These are phyloP conservation scores for Xylaria curta DNA, from an alignment of 495 filamentous ascomycete genomes.

Conservation along the genomic window DNA sequence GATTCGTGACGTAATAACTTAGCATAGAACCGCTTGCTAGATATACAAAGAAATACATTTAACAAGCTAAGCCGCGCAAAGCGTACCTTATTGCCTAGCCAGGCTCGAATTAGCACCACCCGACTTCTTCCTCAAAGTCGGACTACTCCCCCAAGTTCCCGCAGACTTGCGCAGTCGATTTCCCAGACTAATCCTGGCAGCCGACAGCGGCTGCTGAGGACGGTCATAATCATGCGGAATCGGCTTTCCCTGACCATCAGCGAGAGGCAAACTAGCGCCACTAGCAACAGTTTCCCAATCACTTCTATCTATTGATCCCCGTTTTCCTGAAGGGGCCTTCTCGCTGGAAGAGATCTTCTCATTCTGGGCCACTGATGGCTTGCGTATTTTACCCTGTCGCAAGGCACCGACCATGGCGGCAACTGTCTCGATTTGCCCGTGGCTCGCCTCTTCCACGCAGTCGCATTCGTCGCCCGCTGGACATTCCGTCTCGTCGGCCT, in stretches of 20 bases:
- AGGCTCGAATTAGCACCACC: slow-evolving; percentile 16
- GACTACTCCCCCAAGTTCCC: slow-evolving; percentile 40
- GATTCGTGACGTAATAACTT: too few species aligned
- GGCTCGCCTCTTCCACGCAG: slow-evolving; percentile 50
- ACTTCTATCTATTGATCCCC: slow-evolving; percentile 36
- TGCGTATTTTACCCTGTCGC: slow-evolving; percentile 34
- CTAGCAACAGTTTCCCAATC: slow-evolving; percentile 46
- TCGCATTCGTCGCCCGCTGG: slow-evolving; percentile 57
- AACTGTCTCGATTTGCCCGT: slow-evolving; percentile 51
- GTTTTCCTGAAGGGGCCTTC: slow-evolving; percentile 26
- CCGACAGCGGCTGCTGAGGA: slow-evolving; percentile 46
- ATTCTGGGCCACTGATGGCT: slow-evolving; percentile 28
- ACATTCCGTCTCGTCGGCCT: slow-evolving; percentile 52
- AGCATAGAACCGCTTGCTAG: not conserved
- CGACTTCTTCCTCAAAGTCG: slow-evolving; percentile 34
- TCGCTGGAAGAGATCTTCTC: slow-evolving; percentile 8
- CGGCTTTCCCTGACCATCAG: slow-evolving; percentile 32
- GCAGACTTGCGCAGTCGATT: slow-evolving; percentile 52
- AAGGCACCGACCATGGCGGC: slow-evolving; percentile 46
- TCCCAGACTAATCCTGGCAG: slow-evolving; percentile 52
- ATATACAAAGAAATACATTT: not conserved
- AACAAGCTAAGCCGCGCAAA: not conserved
- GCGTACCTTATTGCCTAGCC: not conserved
- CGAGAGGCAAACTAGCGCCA: slow-evolving; percentile 34
- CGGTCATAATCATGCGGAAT: slow-evolving; percentile 24